Percentiles rank a stretch among this genome's conserved stretches.
phyloP scores from a whole-genome alignment of 1,284 basidiomycete genomes.

The Lentinus polychrous region DNA sequence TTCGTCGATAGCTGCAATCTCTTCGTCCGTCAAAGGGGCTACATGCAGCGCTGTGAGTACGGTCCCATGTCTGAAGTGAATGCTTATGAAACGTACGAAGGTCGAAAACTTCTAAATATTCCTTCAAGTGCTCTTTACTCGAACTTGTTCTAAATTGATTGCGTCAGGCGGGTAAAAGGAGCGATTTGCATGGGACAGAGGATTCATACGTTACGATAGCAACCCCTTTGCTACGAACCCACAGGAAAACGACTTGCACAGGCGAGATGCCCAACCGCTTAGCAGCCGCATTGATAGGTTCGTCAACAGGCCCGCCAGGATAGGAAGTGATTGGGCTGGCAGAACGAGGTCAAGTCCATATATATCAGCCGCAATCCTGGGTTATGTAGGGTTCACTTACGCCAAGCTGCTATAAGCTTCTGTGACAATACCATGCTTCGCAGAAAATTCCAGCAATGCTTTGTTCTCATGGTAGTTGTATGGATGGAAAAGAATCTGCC shows the following conservation, averaged over 20 bases:
- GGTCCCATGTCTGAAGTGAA: not conserved
- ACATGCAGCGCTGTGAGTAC: not conserved
- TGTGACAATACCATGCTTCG: conserved; percentile 52
- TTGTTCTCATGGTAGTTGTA: conserved; percentile 55
- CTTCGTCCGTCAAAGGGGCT: conserved; percentile 37
- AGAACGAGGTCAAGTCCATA: not conserved
- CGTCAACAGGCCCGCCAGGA: conserved; percentile 64
- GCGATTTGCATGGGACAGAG: not conserved
- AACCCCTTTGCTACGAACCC: conserved; percentile 60
- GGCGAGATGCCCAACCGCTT: conserved; percentile 47
- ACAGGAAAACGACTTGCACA: conserved; percentile 64
- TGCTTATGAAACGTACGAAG: conserved; percentile 35
- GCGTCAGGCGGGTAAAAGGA: not conserved
- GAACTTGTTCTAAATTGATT: conserved; percentile 50
- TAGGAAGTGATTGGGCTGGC: conserved; percentile 51
- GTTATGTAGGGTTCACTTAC: conserved; percentile 25
- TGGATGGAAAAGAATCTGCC: conserved; percentile 59
- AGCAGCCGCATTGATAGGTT: conserved; percentile 50
- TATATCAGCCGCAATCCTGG: not conserved
- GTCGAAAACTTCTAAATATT: conserved; percentile 61
- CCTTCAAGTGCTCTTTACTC: conserved; percentile 52
- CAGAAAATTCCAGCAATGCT: conserved; percentile 50
- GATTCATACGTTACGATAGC: conserved; percentile 55
- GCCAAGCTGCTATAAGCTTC: conserved; percentile 67
- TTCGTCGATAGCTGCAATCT: conserved; percentile 51